Conservation (phyloP, 805 yeast species). For the Ogataea zsoltii region DNA sequence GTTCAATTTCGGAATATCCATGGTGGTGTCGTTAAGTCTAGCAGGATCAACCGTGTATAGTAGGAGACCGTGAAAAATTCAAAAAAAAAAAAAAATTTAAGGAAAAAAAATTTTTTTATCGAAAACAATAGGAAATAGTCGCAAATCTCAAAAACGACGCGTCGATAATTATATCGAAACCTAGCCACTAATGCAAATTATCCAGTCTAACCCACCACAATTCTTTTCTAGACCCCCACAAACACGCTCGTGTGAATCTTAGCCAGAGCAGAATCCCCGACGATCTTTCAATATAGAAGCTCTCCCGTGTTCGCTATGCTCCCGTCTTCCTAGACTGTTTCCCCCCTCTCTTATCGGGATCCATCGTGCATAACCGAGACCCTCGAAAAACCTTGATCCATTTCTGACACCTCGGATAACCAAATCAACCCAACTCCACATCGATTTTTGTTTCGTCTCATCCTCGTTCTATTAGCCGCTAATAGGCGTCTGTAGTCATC, state of each 20-base stretch:
- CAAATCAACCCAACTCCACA: background rate
- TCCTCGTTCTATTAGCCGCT: no score
- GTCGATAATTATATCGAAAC: background rate
- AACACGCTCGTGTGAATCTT: no score
- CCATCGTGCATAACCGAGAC: no score
- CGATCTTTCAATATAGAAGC: no score
- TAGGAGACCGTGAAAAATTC: no score
- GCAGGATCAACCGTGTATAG: background rate
- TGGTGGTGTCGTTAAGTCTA: conserved; percentile 14
- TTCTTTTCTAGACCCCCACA: no score
- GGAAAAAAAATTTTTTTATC: background rate
- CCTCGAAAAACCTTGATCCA: no score
- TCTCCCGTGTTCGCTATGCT: no score
- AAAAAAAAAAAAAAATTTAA: background rate
- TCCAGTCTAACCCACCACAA: background rate
- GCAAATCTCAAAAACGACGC: background rate
- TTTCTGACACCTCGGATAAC: background rate
- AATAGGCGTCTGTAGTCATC: no score
- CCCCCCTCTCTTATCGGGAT: background rate
- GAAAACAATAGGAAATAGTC: background rate
- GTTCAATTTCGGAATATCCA: conserved; percentile 49
- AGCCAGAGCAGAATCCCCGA: no score
- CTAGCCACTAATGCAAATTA: background rate
- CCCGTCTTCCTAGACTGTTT: no score
- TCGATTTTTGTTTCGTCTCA: no score